Conservation (phyloP, 2,329 filamentous ascomycete species). For the Hymenoscyphus albidus region DNA sequence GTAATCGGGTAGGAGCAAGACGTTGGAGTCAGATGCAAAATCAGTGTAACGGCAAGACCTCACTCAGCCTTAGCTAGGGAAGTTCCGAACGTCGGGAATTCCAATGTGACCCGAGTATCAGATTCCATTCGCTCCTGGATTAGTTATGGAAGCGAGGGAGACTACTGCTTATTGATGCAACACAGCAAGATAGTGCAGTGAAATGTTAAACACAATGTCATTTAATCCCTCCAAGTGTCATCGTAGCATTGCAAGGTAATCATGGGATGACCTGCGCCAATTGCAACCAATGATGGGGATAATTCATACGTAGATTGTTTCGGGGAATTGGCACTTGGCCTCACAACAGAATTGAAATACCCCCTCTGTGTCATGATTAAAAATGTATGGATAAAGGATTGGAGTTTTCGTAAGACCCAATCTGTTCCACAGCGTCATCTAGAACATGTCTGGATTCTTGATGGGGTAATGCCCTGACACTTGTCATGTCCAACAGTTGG, state of each 20-base stretch:
- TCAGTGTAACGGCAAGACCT: conserved; percentile 4
- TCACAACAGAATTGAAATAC: background rate
- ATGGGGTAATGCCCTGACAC: background rate
- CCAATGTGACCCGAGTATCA: background rate
- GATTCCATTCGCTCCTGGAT: background rate
- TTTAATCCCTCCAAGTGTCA: background rate
- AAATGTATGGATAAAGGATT: background rate
- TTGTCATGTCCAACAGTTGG: background rate
- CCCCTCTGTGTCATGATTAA: background rate
- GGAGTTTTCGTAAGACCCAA: background rate
- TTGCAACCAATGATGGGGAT: background rate
- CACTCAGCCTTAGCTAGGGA: conserved; percentile 4
- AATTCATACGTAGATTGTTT: background rate
- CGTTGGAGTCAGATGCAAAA: background rate
- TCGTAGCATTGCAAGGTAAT: background rate
- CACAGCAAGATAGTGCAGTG: conserved; percentile 4
- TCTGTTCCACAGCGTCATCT: background rate
- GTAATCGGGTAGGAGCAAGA: background rate
- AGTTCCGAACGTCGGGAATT: background rate
- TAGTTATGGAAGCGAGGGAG: background rate
- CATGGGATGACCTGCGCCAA: background rate
- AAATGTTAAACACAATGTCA: background rate
- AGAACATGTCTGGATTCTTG: background rate
- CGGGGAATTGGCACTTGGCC: background rate
- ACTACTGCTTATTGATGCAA: background rate